Evolutionary conservation across 1,139 yeast species (phyloP), one percentile per base, ranked within the genome.

Genomic region (Nematodospora anomalae): DNA sequence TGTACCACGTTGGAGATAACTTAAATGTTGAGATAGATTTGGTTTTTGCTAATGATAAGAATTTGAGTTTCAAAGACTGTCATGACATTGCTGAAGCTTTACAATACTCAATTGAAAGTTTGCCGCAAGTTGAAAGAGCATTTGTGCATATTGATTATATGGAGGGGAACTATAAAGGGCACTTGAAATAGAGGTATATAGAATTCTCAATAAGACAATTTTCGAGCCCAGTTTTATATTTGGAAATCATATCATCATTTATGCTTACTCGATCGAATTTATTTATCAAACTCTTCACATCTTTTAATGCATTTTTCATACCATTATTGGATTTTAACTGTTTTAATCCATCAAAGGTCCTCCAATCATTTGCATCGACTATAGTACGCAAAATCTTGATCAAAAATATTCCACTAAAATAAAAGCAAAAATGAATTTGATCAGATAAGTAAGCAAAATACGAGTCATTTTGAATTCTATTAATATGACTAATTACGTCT

Each of bases 81-180:
- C 95, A 85, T 55, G 95, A 85, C 55, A 70, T 84, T 28, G 95
- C 89, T 4, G 95, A 85, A 56, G 83, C 90, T 0, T 62, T 85
- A 32, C 94, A 85, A 58, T 85, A 84, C 52, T 85, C 94, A 1
- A 69, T 85, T 28, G 94, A 85, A 49, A 79, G 89, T 0, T 63
- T 85, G 37, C 89, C 92, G 0, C 76, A 70, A 58, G 89, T 85
- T 2, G 92, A 84, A 54, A 67, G 95, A 36, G 89, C 92, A 2
- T 85, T 80, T 66, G 94, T 84, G 9, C 95, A 85, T 54, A 71
- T 85, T 27, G 95, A 85, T 50, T 84, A 84, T 48, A 71, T 71
- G 70, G 76, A 68, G 39, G 74, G 76, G 7, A 76, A 76, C 45
- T 75, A 55, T 54, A 58, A 62, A 40, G 81, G 81, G 1, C 81